phyloP scores from a whole-genome alignment of 352 stramenopile genomes.

The Globisporangium alternatum region DNA sequence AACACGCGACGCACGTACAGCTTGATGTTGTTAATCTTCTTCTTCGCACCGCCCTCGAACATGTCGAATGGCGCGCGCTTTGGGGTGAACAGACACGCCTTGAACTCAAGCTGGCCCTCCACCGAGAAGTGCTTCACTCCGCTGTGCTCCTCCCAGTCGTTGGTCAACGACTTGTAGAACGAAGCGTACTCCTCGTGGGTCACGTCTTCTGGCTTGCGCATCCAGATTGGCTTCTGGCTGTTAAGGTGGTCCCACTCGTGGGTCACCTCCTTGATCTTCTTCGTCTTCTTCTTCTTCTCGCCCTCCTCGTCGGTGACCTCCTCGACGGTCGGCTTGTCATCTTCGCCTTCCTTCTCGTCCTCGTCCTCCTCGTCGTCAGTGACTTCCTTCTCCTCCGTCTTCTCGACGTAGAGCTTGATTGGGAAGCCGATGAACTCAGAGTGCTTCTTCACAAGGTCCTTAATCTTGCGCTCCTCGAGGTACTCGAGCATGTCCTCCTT shows the following conservation, averaged over 20 bases:
- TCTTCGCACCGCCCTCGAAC: constrained; percentile 98
- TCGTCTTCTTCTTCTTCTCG: constrained; percentile 98
- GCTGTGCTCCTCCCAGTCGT: constrained; percentile 99
- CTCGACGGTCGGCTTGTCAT: constrained; percentile 97
- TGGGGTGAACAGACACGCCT: constrained; percentile 97
- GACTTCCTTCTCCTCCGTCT: constrained; percentile 99
- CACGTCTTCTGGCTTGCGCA: constrained; percentile 99
- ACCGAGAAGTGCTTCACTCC: constrained; percentile 99
- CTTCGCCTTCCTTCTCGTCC: constrained; percentile 92
- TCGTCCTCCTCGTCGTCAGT: constrained; percentile 98
- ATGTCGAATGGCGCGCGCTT: constrained; percentile 99
- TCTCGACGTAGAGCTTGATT: constrained; percentile 99
- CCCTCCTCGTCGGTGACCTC: constrained; percentile 96
- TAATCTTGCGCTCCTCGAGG: constrained; percentile 97
- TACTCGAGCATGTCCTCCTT: constrained; percentile 99
- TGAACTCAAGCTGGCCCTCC: constrained; percentile 99
- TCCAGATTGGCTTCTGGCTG: constrained; percentile 99
- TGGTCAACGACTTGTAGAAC: constrained; percentile 99
- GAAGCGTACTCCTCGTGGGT: constrained; percentile 99
- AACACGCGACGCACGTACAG: constrained; percentile 99
- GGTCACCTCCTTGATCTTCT: constrained; percentile 97
- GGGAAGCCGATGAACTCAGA: constrained; percentile 99
- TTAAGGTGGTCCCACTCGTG: constrained; percentile 99
- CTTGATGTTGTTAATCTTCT: constrained; percentile 99
- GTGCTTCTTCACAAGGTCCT: constrained; percentile 99